Base-by-base conservation (phyloP, 495 filamentous ascomycete species). In the Halenospora varia region DNA sequence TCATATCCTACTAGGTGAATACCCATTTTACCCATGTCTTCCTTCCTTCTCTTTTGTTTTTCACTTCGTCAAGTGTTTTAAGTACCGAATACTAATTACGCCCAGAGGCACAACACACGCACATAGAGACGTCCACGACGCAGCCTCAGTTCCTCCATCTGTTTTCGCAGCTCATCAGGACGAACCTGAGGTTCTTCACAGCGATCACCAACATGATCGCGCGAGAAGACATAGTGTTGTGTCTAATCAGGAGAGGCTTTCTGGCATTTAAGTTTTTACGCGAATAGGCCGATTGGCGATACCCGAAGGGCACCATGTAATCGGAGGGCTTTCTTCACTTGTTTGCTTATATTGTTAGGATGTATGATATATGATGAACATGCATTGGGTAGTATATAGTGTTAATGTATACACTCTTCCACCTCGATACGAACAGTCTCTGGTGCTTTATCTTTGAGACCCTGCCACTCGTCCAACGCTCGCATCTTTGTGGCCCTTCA, bases 131-230 rank as follows among this genome's bases (percentile, higher is more conserved):
- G 72, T 74, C 29, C 71, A 67, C 18, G 77, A 80, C 50, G 77
- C 77, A 6, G 67, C 76, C 6, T 72, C 77, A 60, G 76, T 77
- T 0, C 76, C 76, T 1, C 77, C 77, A 3, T 77, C 75, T 1
- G 72, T 75, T 0, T 23, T 80, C 45, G 59, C 60, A 20, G 44
- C 64, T 25, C 66, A 70, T 40, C 35, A 75, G 9, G 77, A 75
- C 8, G 70, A 66, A 17, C 75, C 75, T 0, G 6, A 53, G 1
- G 56, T 77, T 15, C 68, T 68, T 58, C 76, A 80, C 39, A 67
- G 56, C 1, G 70, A 75, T 47, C 20, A 57, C 2, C 13, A 25
- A 1, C 70, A 77, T 44, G 51, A 67, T 13, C 71, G 66, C 6
- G 69, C 66, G 58, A 59, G 75, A 19, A 55, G 76, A 11, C 70